Evolutionary conservation across 768 basidiomycete genomes (phyloP), one percentile per base, ranked within the genome.

Genomic region (Zangia roseola): DNA sequence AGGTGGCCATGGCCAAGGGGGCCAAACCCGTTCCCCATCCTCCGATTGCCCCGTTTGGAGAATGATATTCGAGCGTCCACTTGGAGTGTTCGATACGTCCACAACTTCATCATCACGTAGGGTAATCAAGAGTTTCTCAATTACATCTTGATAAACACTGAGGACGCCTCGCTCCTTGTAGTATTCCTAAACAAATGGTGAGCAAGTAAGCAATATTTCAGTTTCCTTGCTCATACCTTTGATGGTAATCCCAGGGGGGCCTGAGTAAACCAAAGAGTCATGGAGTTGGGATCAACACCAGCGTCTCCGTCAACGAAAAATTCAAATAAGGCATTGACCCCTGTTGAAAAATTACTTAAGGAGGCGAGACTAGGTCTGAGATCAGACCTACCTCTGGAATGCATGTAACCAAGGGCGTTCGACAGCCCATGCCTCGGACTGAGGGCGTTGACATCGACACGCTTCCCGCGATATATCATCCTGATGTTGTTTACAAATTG

Each of bases 251-350:
- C 90, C 13, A 95, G 73, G 8, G 69, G 71, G 3, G 88, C 80
- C 62, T 97, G 94, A 55, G 79, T 86, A 59, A 95, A 85, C 88
- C 88, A 93, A 13, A 93, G 74, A 0, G 79, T 77, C 84, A 95
- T 92, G 42, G 76, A 73, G 59, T 94, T 91, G 0, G 94, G 91
- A 59, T 97, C 91, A 6, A 81, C 75, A 8, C 86, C 91, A 20
- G 83, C 79, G 64, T 97, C 94, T 25, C 94, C 94, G 50, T 95
- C 92, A 49, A 94, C 77, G n/a, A 73, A 74, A 56, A 93, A 87
- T n/a, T 76, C 72, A 59, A 97, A 90, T 12, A 97, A 68, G 2
- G 81, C 86, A 17, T 79, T 79, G 50, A 95, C 79, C 37, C 84
- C 93, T 94, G 54, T 34, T 28, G 37, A 19, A 39, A 1, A 47